These are phyloP conservation scores for Fomitopsis palustris DNA, from an alignment of 1,284 basidiomycete species.

Conservation along the genomic window DNA sequence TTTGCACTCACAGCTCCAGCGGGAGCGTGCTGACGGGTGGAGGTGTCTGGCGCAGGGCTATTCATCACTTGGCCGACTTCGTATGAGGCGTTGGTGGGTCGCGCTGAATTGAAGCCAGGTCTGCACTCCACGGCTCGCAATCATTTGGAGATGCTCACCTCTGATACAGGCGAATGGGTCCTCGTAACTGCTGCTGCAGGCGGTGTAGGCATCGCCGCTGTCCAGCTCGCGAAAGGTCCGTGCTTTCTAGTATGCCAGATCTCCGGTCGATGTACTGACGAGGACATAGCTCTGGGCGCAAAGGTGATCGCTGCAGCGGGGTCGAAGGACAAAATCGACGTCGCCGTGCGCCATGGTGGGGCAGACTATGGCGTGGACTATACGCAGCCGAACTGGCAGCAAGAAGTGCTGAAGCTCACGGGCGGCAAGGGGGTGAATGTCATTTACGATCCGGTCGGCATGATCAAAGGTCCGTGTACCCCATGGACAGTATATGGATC, in stretches of 20 bases:
- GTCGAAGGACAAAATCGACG: constrained; percentile 63
- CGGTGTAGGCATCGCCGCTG: constrained; percentile 89
- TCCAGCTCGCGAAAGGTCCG: constrained; percentile 84
- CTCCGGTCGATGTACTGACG: constrained; percentile 6
- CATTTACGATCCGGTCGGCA: constrained; percentile 87
- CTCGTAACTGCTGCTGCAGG: constrained; percentile 88
- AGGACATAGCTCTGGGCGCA: constrained; percentile 58
- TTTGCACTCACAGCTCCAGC: background rate
- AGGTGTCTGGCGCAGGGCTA: constrained; percentile 41
- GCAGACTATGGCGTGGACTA: constrained; percentile 74
- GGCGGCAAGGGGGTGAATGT: constrained; percentile 83
- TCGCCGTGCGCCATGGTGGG: constrained; percentile 64
- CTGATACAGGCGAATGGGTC: constrained; percentile 73
- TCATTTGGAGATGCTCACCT: background rate
- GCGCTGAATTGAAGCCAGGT: constrained; percentile 77
- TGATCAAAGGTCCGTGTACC: constrained; percentile 53
- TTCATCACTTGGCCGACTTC: constrained; percentile 88
- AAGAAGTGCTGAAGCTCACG: constrained; percentile 72
- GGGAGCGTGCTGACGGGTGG: background rate
- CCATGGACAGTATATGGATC: background rate
- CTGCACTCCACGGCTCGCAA: constrained; percentile 2
- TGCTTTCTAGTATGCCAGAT: background rate
- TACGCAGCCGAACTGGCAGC: constrained; percentile 66
- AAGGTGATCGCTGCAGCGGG: constrained; percentile 80
- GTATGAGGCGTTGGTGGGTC: constrained; percentile 86